Conservation (phyloP, 2,329 filamentous ascomycete genomes). For the Nemania bipapillata region DNA sequence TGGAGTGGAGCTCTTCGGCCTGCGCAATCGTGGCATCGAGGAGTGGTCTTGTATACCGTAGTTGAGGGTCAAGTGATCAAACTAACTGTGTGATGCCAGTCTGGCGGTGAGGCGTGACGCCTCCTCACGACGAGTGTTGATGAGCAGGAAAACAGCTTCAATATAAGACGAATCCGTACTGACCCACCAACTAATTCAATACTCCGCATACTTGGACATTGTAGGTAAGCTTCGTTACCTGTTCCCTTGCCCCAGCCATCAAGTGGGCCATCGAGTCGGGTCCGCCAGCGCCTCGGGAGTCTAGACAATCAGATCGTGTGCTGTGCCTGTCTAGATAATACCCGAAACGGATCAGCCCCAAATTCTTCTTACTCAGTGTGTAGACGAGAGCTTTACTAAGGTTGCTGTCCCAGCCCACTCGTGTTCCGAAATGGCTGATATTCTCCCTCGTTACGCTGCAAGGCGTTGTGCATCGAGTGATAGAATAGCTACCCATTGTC, state of each 20-base stretch:
- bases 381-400: constrained; percentile 4
- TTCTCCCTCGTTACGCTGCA: background rate
- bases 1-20: constrained; percentile 5
- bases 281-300: background rate
- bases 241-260: constrained; percentile 1
- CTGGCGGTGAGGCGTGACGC: constrained; percentile 31
- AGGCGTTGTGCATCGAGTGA: constrained; percentile 6
- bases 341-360: constrained; percentile 7
- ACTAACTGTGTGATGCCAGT: constrained; percentile 22
- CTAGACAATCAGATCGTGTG: background rate
- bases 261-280: constrained; percentile 12
- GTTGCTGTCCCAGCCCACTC: background rate
- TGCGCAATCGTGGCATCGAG: constrained; percentile 23
- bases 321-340: background rate
- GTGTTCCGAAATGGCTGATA: background rate
- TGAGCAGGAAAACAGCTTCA: constrained; percentile 4
- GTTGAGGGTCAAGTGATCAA: constrained; percentile 34
- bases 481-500: background rate
- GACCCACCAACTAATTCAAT: constrained; percentile 7
- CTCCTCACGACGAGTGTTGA: constrained; percentile 24
- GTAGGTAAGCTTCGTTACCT: constrained; percentile 4
- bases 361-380: background rate
- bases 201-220: background rate
- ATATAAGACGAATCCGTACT: constrained; percentile 2
- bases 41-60: constrained; percentile 13